Percentiles rank a stretch among this genome's conserved stretches.
Evolutionary conservation across 805 yeast species (phyloP).

Genomic region (Cephaloascus albidus): DNA sequence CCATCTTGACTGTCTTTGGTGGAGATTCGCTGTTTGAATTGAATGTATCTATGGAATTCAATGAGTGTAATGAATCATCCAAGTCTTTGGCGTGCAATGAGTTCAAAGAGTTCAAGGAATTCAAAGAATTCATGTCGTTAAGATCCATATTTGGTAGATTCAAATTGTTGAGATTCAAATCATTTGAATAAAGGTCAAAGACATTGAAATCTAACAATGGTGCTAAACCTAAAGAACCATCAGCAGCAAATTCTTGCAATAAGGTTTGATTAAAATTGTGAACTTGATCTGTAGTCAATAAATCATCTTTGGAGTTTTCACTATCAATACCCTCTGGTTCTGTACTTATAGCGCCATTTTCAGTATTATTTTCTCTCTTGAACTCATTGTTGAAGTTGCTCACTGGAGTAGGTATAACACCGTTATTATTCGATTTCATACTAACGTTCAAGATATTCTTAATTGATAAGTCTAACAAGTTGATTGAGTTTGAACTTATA

Average conservation of each 20-base stretch:
- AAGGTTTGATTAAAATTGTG: conserved; percentile 22
- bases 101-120: not conserved
- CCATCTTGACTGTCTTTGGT: too few relatives aligned
- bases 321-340: not conserved
- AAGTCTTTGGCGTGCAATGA: too few relatives aligned
- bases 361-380: not conserved
- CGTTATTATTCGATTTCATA: not conserved
- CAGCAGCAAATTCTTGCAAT: conserved; percentile 60
- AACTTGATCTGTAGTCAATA: conserved; percentile 2
- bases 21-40: not conserved
- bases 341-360: not conserved
- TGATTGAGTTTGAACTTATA: conserved; percentile 46
- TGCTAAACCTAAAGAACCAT: conserved; percentile 71
- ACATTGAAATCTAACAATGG: conserved; percentile 48
- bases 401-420: not conserved
- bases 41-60: not conserved
- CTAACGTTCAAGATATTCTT: conserved; percentile 38
- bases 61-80: not conserved
- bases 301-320: conserved; percentile 4
- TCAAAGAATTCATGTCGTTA: not conserved
- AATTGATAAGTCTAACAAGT: conserved; percentile 48
- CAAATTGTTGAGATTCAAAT: not conserved
- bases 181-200: not conserved
- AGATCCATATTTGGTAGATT: not conserved
- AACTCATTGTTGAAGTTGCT: not conserved